Base-by-base conservation (phyloP, 2,329 filamentous ascomycete genomes). In the Aureobasidium namibiae region DNA sequence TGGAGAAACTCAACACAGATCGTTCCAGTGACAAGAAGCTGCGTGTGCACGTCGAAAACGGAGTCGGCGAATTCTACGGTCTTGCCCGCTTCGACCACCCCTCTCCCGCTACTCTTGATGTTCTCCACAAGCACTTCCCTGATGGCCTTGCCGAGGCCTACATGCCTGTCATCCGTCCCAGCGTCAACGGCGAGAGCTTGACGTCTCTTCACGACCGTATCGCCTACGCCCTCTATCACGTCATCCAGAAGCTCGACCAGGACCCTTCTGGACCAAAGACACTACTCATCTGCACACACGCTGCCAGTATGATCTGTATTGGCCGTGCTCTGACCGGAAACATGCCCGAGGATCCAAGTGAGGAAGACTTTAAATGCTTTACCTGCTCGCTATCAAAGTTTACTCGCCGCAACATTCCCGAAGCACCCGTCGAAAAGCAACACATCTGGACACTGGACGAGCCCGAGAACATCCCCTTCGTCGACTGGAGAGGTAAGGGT, bases 11-110 rank as follows among this genome's bases (percentile, higher is more conserved):
- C 74, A 63, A 73, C 68, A 14, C 41, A 13, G 38, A 13, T 13
- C 60, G 58, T 18, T 24, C 56, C 4, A 23, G 50, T 11, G 50
- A 68, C 74, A 61, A 71, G 67, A 61, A 67, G 66, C 45, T 64
- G 65, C 49, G 60, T 60, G 65, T 72, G 49, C 64, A 68, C 41
- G 63, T 77, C 67, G 60, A 78, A 69, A 65, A 76, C 66, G 63
- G 78, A 67, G 65, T 80, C 67, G 74, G 89, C 62, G 94, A 99
- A 76, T 97, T 94, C 87, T 97, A 94, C 71, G 94, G 94, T 26
- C 80, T 84, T 49, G 90, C 92, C 16, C 84, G 85, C 61, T 96
- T 96, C 73, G 81, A 88, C 58, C 94, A 97, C 68, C 94, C 94
- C 0, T 79, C 81, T 16, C 90, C 92, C 2, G 89, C 90, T 2